Evolutionary conservation across 176 grass and related monocot species (phyloP).

Genomic region (Phyllostachys edulis): DNA sequence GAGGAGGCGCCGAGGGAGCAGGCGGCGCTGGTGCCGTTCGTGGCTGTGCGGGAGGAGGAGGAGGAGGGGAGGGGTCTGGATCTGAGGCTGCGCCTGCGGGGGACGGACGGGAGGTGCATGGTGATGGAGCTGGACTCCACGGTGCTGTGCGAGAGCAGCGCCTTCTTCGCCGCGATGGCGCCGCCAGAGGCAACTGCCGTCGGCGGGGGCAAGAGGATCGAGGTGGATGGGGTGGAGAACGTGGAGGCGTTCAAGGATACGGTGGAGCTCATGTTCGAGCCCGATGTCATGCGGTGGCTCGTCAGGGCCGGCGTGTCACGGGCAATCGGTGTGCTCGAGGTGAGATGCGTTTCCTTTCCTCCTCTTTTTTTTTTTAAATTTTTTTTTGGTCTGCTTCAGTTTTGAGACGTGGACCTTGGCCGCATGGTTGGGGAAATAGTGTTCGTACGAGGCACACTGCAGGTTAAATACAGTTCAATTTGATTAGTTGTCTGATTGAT

Average conservation of each 20-base stretch:
- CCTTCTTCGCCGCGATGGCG: conserved; percentile 68
- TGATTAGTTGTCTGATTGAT: background rate
- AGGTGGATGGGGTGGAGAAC: conserved; percentile 69
- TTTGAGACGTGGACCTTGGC: background rate
- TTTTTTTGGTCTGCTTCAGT: background rate
- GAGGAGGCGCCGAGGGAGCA: background rate
- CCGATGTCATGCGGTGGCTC: conserved; percentile 51
- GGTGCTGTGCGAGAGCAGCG: conserved; percentile 60
- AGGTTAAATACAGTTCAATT: background rate
- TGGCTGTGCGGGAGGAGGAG: conserved; percentile 24
- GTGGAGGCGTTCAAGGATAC: conserved; percentile 67
- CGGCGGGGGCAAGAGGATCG: conserved; percentile 39
- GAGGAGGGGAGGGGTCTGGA: conserved; percentile 39
- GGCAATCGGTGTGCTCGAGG: conserved; percentile 74
- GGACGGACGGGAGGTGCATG: conserved; percentile 53
- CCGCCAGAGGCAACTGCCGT: conserved; percentile 13
- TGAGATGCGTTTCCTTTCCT: conserved; percentile 32
- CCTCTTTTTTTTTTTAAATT: background rate
- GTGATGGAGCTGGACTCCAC: conserved; percentile 73
- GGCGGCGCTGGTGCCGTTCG: conserved; percentile 26
- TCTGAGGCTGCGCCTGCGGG: conserved; percentile 72
- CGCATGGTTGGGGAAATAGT: background rate
- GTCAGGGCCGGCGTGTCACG: conserved; percentile 62
- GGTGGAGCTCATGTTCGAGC: conserved; percentile 74
- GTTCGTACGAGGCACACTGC: background rate